These are phyloP conservation scores for Sporothrix dimorphospora DNA, from an alignment of 2,329 filamentous ascomycete genomes.

Conservation along the genomic window DNA sequence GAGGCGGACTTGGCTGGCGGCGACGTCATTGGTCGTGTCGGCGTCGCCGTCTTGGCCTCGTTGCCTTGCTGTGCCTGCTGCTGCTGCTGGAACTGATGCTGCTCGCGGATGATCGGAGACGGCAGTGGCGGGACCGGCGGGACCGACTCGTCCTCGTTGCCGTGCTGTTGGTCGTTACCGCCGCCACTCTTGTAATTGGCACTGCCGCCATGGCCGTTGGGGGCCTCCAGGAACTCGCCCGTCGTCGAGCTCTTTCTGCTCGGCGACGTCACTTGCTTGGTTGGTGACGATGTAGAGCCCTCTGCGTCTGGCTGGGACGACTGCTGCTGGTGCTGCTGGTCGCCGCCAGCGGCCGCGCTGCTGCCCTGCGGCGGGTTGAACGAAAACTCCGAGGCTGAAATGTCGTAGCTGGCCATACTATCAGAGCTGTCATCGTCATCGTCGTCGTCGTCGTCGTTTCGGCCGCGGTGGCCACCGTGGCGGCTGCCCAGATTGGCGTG, in stretches of 20 bases:
- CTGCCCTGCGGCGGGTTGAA: conserved; percentile 51
- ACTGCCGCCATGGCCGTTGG: conserved; percentile 12
- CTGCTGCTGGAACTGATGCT: conserved; percentile 31
- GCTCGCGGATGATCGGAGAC: conserved; percentile 35
- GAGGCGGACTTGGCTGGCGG: conserved; percentile 20
- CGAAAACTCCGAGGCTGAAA: conserved; percentile 67
- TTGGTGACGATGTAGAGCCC: not conserved
- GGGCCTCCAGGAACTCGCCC: conserved; percentile 23
- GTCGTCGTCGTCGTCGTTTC: conserved; percentile 32
- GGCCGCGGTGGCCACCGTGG: conserved; percentile 3
- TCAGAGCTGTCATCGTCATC: conserved; percentile 61
- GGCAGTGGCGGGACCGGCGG: conserved; percentile 62
- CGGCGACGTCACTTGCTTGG: not conserved
- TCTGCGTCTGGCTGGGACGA: not conserved
- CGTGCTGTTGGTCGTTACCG: conserved; percentile 33
- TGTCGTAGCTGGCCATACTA: conserved; percentile 72
- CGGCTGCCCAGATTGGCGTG: conserved; percentile 42
- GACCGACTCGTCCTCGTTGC: conserved; percentile 45
- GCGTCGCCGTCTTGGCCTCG: not conserved
- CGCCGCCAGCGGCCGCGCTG: not conserved
- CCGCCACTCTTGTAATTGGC: conserved; percentile 31
- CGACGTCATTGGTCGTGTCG: conserved; percentile 16
- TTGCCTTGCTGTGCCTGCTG: conserved; percentile 10
- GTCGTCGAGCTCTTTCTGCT: conserved; percentile 22
- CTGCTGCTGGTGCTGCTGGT: conserved; percentile 4